Evolutionary conservation across 345 rosid genomes (phyloP), one percentile per base, ranked within the genome.

Genomic region (Turritis glabra): DNA sequence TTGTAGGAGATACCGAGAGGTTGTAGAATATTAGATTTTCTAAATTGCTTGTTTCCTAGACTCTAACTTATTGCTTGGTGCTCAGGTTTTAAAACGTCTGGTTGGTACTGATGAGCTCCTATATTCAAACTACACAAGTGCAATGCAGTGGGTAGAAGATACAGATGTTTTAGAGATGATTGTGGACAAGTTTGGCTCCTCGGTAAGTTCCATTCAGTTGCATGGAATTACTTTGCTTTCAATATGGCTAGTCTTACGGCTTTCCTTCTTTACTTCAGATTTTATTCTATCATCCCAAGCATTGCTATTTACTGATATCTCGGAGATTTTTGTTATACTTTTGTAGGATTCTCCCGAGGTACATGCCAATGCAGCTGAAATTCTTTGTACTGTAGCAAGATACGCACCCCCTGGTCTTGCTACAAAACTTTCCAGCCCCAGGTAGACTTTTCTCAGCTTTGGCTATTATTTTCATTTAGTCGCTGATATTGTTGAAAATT

Each of bases 281-380:
- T 66, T 46, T 46, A 9, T 57, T 48, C 6, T 8, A 29, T 27
- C 27, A 30, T 67, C 43, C 15, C 22, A 71, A 23, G 35, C 37
- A 18, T 53, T 61, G 27, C 57, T 55, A 21, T 11, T 30, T 48
- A 71, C 30, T 58, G 22, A 77, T 40, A 60, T 61, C 47, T 60
- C 25, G 41, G 9, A 52, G 50, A 40, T 22, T 64, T 66, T 15
- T 48, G 3, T 55, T 62, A 41, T 53, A 61, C 25, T 53, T 59
- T 58, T 71, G 17, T 85, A 93, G 98, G 92, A 89, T 70, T 88
- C 77, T 53, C 94, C 98, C 19, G 94, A 93, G 83, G 98, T 91
- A 73, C 98, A 93, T 86, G 88, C 94, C 66, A 93, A 93, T 80
- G 85, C 94, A 38, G 98, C 98, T 73, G 98, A 93, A 86, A 82